phyloP scores from a whole-genome alignment of 1,284 basidiomycete species.

The Tylopilus orsonianus region DNA sequence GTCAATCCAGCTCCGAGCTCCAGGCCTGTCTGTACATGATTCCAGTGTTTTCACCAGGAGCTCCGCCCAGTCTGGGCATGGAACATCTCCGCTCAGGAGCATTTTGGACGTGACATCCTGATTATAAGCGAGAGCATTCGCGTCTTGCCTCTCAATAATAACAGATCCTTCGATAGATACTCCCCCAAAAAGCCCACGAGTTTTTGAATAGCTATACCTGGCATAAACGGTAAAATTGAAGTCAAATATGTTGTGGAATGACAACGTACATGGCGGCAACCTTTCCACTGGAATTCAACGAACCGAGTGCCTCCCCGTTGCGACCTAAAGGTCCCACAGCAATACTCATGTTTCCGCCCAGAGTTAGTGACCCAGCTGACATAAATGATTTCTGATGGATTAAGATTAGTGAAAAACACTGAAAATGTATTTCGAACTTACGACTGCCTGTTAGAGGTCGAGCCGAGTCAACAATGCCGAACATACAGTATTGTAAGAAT shows the following conservation, averaged over 20 bases:
- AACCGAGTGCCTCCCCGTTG: conserved; percentile 90
- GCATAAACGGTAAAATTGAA: conserved; percentile 4
- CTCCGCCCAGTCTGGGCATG: conserved; percentile 76
- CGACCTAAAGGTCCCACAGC: conserved; percentile 93
- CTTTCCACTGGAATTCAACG: conserved; percentile 84
- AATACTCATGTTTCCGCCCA: conserved; percentile 92
- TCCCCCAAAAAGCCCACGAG: conserved; percentile 87
- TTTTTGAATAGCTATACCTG: conserved; percentile 94
- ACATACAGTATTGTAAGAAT: conserved; percentile 24
- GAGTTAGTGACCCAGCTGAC: conserved; percentile 88
- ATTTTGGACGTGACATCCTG: conserved; percentile 73
- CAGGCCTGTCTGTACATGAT: conserved; percentile 69
- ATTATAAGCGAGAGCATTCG: conserved; percentile 79
- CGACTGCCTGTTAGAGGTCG: conserved; percentile 49
- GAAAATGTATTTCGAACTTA: conserved; percentile 37
- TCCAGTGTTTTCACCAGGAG: conserved; percentile 74
- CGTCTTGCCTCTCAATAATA: conserved; percentile 92
- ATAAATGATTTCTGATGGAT: conserved; percentile 79
- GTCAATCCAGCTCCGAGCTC: conserved; percentile 65
- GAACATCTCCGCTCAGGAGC: conserved; percentile 76
- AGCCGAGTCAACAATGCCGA: conserved; percentile 6
- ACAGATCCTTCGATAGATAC: conserved; percentile 91
- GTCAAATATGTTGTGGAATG: conserved; percentile 1
- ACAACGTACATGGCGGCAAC: conserved; percentile 82
- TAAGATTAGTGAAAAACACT: conserved; percentile 8